Conservation (phyloP, 192 early-diverging fungal species). For the Coemansia sp. region DNA sequence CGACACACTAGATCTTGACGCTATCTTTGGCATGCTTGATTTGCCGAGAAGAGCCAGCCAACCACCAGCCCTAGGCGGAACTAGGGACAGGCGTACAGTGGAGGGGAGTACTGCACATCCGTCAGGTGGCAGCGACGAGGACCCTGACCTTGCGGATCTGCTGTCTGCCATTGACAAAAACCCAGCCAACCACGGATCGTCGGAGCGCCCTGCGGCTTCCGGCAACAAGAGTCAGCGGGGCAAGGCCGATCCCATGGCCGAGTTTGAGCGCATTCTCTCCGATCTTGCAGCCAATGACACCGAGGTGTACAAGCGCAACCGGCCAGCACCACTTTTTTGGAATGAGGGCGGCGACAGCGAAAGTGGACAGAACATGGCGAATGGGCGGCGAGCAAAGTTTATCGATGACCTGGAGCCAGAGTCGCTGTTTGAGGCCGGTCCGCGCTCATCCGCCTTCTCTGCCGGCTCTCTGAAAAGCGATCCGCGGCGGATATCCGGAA, state of each 20-base stretch:
- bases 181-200: not conserved
- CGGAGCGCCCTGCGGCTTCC: not conserved
- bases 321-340: conserved; percentile 38
- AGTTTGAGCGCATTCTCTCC: conserved; percentile 44
- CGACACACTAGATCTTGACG: conserved; percentile 12
- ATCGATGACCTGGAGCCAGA: conserved; percentile 19
- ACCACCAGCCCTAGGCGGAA: not conserved
- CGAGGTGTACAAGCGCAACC: conserved; percentile 14
- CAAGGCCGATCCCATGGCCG: conserved; percentile 25
- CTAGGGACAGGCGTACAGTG: not conserved
- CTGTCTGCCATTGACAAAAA: conserved; percentile 19
- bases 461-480: conserved; percentile 26
- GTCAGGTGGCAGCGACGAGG: not conserved
- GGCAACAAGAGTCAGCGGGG: not conserved
- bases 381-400: conserved; percentile 6
- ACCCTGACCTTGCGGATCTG: conserved; percentile 19
- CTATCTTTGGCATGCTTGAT: conserved; percentile 32
- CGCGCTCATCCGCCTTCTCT: conserved; percentile 25
- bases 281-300: conserved; percentile 29
- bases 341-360: conserved; percentile 7
- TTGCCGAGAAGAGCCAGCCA: not conserved
- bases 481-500: conserved; percentile 10
- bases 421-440: conserved; percentile 23
- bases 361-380: not conserved
- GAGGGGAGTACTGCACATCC: not conserved